These are phyloP conservation scores for Cutaneotrichosporon sp. DNA, from an alignment of 1,284 basidiomycete species.

Conservation along the genomic window DNA sequence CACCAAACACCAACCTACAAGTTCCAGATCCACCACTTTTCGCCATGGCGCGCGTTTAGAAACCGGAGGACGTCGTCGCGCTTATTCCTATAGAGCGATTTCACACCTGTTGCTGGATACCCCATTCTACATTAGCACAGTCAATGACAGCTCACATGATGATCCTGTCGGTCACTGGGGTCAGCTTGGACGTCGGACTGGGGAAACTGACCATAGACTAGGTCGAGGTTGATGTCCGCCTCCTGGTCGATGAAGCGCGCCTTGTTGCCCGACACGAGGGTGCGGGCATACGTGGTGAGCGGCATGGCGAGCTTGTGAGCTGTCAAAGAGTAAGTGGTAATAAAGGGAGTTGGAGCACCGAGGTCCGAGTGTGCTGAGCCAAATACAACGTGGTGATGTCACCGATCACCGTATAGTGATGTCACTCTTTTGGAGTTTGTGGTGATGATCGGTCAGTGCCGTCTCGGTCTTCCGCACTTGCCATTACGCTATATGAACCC, in stretches of 20 bases:
- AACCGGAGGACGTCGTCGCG: slow-evolving; percentile 75
- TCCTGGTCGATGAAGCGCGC: slow-evolving; percentile 70
- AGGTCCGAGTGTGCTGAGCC: too few species aligned
- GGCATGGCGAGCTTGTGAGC: not conserved
- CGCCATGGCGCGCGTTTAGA: slow-evolving; percentile 68
- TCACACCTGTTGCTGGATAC: slow-evolving; percentile 78
- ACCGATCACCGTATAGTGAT: too few species aligned
- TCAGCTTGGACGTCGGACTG: slow-evolving; percentile 20
- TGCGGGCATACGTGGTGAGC: slow-evolving; percentile 44
- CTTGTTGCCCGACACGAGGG: slow-evolving; percentile 61
- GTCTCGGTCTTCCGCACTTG: too few species aligned
- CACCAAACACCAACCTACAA: slow-evolving; percentile 51
- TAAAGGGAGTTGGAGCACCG: not conserved
- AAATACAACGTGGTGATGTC: too few species aligned
- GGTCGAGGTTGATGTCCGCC: slow-evolving; percentile 71
- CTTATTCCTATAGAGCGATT: slow-evolving; percentile 76
- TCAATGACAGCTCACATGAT: slow-evolving; percentile 59
- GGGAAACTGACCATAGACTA: slow-evolving; percentile 68
- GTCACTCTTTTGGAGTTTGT: too few species aligned
- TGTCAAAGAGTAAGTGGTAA: not conserved
- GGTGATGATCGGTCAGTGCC: too few species aligned
- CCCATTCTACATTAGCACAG: slow-evolving; percentile 62
- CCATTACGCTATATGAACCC: too few species aligned
- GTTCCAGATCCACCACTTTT: slow-evolving; percentile 83
- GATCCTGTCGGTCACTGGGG: slow-evolving; percentile 56